Base-by-base conservation (phyloP, 2,329 filamentous ascomycete genomes). In the Torrubiellomyces zombiae region DNA sequence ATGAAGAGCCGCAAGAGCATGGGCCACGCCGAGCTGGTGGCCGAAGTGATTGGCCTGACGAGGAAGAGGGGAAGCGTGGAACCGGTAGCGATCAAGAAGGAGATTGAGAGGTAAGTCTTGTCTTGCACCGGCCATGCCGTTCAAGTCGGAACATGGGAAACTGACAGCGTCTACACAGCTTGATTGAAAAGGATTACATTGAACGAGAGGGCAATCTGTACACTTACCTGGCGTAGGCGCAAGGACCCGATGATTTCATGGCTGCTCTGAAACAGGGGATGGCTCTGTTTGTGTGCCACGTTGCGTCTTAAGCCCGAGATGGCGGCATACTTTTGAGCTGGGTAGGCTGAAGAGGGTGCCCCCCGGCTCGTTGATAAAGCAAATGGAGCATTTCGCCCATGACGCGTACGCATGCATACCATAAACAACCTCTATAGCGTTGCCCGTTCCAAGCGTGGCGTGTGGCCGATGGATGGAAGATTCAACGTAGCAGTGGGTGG, bases 1-100 rank as follows among this genome's bases (percentile, higher is more conserved):
- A 85, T 98, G 79, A 98, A 98, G 69, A 78, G 75, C 35, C 66
- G 82, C 36, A 94, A 94, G 67, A 67, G 56, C 7, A 85, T 95
- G 52, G 71, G 68, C 4, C 86, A 95, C 45, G 62, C 70, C n/a
- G 78, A 92, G 47, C 56, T 98, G 14, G 78, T 95, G 12, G 74
- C 77, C 3, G 85, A 95, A 56, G 83, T 93, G 11, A 94, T 98
- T 44, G 79, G 75, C 39, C 73, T 86, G 44, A 98, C 86, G 2
- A 80, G 75, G 58, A 80, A 68, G 37, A 65, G 89, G 27, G 91
- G 89, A 9, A 81, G 80, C 11, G 60, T 98, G 30, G 85, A 92
- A 43, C 67, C 83, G 20, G 61, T 62, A 2, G 82, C 89, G 34
- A 95, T 98, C 37, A 98, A 98, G 69, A 75, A 77, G 56, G 91